Percentiles rank a stretch among this genome's conserved stretches.
These are phyloP conservation scores for Dalechampia spathulata DNA, from an alignment of 441 rosid genomes.

Conservation along the genomic window DNA sequence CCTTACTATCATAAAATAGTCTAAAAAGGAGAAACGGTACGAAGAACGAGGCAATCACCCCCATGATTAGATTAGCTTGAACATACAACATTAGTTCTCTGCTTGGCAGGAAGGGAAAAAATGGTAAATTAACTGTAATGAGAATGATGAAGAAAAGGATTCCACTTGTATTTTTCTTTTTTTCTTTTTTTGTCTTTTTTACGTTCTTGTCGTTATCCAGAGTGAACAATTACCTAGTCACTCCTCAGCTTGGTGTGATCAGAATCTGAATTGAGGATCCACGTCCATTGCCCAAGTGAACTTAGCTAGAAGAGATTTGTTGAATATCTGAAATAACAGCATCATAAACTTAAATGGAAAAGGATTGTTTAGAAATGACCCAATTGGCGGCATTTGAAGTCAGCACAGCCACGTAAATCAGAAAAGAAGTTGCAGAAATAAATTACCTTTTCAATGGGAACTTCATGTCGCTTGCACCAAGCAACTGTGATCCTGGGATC, in stretches of 20 bases:
- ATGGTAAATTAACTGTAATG: conserved; percentile 16
- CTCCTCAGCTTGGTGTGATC: conserved; percentile 19
- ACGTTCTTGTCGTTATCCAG: neutral
- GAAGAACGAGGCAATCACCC: conserved; percentile 18
- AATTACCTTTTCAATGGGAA: conserved; percentile 99
- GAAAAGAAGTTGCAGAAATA: neutral
- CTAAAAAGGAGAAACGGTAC: conserved; percentile 1
- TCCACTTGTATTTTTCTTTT: neutral
- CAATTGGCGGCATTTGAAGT: neutral
- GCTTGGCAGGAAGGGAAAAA: conserved; percentile 14
- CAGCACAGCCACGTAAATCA: neutral
- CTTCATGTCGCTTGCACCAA: conserved; percentile 98
- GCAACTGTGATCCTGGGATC: conserved; percentile 99
- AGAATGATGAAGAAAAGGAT: conserved; percentile 3
- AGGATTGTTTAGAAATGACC: neutral
- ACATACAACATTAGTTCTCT: conserved; percentile 31
- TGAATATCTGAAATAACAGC: conserved; percentile 63
- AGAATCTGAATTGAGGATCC: conserved; percentile 96
- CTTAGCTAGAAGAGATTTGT: conserved; percentile 92
- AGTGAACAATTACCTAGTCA: neutral
- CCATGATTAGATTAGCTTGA: conserved; percentile 52
- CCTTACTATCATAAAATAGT: conserved; percentile 14
- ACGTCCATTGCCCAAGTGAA: conserved; percentile 99
- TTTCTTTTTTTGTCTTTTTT: neutral
- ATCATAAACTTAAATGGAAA: neutral